Evolutionary conservation across 805 yeast species (phyloP), one percentile per base, ranked within the genome.

Genomic region (Tetrapisispora namnaoensis): DNA sequence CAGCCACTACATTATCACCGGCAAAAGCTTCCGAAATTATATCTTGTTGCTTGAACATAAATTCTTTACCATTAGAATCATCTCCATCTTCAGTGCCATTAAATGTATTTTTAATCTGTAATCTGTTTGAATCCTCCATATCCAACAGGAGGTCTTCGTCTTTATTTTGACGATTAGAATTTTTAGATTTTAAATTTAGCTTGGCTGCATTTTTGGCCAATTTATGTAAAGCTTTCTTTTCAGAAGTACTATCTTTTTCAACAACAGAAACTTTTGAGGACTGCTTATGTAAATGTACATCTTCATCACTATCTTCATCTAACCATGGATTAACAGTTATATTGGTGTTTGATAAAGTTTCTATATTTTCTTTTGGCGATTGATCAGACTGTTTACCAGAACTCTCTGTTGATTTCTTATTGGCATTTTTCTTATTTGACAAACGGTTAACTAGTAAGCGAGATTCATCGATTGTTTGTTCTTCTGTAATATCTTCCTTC

Each of bases 21-120:
- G 97, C 97, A 74, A 93, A 93, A 0, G 98, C 99, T 62, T 89
- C 83, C 52, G 83, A 79, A 52, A 93, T 84, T 42, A 93, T 73
- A 47, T 87, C 90, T 54, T 80, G 80, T 61, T 89, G 95, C 56
- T 79, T 78, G 71, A 89, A 86, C 76, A 78, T 73, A 50, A 70
- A 72, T 39, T 46, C 51, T 32, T 69, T 63, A 38, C 71, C 74
- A 1, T 63, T 67, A 8, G 62, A 69, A 14, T 14, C 37, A 17
- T 69, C 76, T 16, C 68, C 75, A 3, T 69, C 79, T n/a, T 70
- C 75, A n/a, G 67, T 72, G 48, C 65, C 65, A 55, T 68, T 32
- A 11, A 42, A 70, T 42, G 76, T 74, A 54, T 78, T 82, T 11
- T 72, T 70, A 22, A 82, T 66, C 27, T 71, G 68, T 54, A 87